Evolutionary conservation across 768 basidiomycete genomes (phyloP).

Genomic region (Cytidiella melzeri): DNA sequence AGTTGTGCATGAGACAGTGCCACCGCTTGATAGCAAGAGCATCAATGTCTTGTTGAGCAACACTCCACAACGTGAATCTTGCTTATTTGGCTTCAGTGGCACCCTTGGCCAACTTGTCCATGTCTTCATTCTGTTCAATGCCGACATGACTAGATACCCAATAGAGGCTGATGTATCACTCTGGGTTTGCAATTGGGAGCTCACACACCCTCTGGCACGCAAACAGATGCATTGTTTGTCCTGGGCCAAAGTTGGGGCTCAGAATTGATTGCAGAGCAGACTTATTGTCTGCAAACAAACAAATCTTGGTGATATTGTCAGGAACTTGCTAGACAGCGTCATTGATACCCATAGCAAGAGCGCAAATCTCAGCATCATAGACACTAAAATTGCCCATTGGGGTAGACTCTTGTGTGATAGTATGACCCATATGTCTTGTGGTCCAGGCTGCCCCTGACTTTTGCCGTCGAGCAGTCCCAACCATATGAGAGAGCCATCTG

Average conservation of each 20-base stretch:
- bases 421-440: too few species aligned
- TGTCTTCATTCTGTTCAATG: not conserved
- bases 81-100: not conserved
- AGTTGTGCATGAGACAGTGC: not conserved
- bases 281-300: not conserved
- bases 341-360: not conserved
- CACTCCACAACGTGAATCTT: not conserved
- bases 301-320: not conserved
- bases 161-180: not conserved
- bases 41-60: not conserved
- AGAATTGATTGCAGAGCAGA: not conserved
- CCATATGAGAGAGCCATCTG: too few species aligned
- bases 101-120: not conserved
- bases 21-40: not conserved
- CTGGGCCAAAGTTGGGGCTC: too few species aligned
- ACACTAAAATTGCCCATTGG: too few species aligned
- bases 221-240: not conserved
- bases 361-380: not conserved
- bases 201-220: not conserved
- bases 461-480: too few species aligned
- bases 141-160: constrained; percentile 1
- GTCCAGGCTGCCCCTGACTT: too few species aligned
- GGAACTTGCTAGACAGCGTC: not conserved
- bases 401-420: too few species aligned
- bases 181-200: not conserved